Evolutionary conservation across 2,329 filamentous ascomycete species (phyloP), one percentile per base, ranked within the genome.

Genomic region (Myriosclerotinia duriaeana): DNA sequence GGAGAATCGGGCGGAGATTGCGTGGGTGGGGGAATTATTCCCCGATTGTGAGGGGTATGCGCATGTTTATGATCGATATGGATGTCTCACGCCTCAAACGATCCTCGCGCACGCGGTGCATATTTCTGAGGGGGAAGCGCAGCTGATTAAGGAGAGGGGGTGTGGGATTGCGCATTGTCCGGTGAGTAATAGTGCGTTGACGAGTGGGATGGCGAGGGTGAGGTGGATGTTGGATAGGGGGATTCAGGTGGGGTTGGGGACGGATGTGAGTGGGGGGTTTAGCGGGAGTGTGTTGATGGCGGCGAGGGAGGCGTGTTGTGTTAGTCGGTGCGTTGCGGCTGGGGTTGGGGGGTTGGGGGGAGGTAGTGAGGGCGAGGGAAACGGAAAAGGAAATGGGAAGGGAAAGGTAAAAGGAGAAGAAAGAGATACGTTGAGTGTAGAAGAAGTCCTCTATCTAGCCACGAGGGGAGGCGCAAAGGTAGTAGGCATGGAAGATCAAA

Each of bases 221-320:
- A 83, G 94, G 22, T 85, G 85, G 78, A 77, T 97, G 72, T 82
- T 97, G 63, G 84, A 92, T 30, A 83, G 84, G 63, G 92, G 91
- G 0, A 83, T 98, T 55, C 87, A 85, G 0, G 87, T 97, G 7
- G 94, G 95, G 0, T 80, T 99, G 0, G 95, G 95, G 0, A 98
- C 94, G 0, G 95, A 99, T 77, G 87, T 98, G 67, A 91, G 87
- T 72, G 95, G 94, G 3, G 95, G 95, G 0, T 97, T 94, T 76
- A 91, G 87, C 65, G 84, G 91, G 0, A 91, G 87, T 68, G 85
- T 98, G 12, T 84, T 98, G 0, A 91, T 95, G 71, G 88, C 92
- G n/a, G 91, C 89, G 53, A 80, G 93, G 17, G 91, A 95, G 74
- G 92, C 94, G 0, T 85, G 87, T 61, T 83, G 97, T 69, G 91